Base-by-base conservation (phyloP, 2,329 filamentous ascomycete genomes). In the Dactylellina drechsleri region DNA sequence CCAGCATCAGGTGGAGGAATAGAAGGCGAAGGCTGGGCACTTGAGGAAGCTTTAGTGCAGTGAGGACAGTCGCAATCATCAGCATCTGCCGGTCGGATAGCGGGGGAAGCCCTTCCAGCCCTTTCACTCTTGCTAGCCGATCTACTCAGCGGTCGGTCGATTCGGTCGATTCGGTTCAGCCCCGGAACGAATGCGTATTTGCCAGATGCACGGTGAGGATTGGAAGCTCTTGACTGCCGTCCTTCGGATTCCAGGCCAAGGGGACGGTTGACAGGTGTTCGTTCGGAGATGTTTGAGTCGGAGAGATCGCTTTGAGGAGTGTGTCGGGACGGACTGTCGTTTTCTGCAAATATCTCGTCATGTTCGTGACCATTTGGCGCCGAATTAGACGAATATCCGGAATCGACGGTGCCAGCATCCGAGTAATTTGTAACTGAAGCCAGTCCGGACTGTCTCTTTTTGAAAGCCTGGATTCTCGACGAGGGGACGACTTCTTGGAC, bases 31-130 rank as follows among this genome's bases (percentile, higher is more conserved):
- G 77, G 66, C 36, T 68, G 66, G n/a, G 77, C 73, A 49, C 77
- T 77, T 12, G 68, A 73, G 28, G 70, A 65, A 26, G 73, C 52
- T 57, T 78, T 79, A 26, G 77, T 77, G 59, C 78, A 79, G 26
- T 79, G 77, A 31, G 77, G 65, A 18, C 78, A 79, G 74, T 79
- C 78, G 50, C 78, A 79, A 45, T 79, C 78, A 31, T 78, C 77
- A 28, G 78, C 74, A 61, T 76, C 75, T n/a, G 66, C 76, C 54
- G 77, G 75, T 47, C 77, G 78, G 28, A 76, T 76, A 54, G 77
- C 68, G 36, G 76, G 76, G 23, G 78, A 78, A 58, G 77, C 62
- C 77, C 78, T 72, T 54, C 65, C 53, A 62, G 73, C 56, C 61
- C 77, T 59, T 65, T 77, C 58, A 52, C 72, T 76, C 60, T 66